These are phyloP conservation scores for Narthecium ossifragum DNA, from an alignment of 106 monocot species.

Conservation along the genomic window DNA sequence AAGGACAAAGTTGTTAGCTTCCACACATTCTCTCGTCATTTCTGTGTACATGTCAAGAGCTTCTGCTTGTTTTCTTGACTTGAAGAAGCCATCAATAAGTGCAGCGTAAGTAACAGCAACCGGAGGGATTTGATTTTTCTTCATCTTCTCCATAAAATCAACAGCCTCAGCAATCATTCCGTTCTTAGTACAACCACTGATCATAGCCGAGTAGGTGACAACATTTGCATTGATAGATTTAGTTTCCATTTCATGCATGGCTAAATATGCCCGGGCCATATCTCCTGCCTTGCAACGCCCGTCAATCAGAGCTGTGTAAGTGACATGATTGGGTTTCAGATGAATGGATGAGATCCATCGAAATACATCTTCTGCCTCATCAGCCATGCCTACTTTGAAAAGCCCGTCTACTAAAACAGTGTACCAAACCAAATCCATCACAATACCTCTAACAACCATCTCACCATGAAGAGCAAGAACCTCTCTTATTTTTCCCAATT, in stretches of 20 bases:
- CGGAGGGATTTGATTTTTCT: conserved; percentile 40
- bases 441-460: conserved; percentile 65
- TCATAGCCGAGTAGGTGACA: conserved; percentile 63
- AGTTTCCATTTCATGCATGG: conserved; percentile 49
- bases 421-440: conserved; percentile 57
- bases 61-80: conserved; percentile 43
- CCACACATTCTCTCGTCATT: conserved; percentile 51
- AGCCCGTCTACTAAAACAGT: conserved; percentile 56
- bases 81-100: conserved; percentile 68
- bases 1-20: conserved; percentile 43
- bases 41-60: conserved; percentile 55
- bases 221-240: conserved; percentile 41
- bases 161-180: conserved; percentile 54
- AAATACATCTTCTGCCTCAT: conserved; percentile 58
- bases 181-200: conserved; percentile 68
- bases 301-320: conserved; percentile 69
- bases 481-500: conserved; percentile 30
- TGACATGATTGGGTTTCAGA: conserved; percentile 33
- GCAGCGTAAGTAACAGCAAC: conserved; percentile 60
- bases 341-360: conserved; percentile 21
- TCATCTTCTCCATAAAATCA: conserved; percentile 55
- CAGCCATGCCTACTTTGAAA: conserved; percentile 46
- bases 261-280: conserved; percentile 42
- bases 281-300: conserved; percentile 67
- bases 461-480: conserved; percentile 41